Evolutionary conservation across 768 basidiomycete species (phyloP), one percentile per base, ranked within the genome.

Genomic region (Lactifluus subvellereus): DNA sequence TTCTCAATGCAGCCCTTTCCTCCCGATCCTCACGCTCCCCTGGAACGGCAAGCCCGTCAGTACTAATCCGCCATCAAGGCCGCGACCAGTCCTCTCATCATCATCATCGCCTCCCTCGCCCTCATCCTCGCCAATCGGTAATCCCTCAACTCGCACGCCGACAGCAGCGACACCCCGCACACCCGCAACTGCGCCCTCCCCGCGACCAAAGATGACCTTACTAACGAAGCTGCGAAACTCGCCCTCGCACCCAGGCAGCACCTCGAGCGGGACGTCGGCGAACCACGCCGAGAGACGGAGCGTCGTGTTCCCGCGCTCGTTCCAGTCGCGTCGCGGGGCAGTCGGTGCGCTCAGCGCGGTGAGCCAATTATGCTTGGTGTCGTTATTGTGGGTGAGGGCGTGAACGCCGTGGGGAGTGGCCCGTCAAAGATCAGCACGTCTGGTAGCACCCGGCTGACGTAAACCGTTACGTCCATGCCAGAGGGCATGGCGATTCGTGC

Each of bases 391-490:
- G 32, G 9, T 4, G 53, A 14, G 8, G 33, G 4, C 4, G 33
- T 43, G 47, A 1, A 60, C 51, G 14, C 60, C 35, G 16, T 16
- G 27, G 43, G 37, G 10, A 45, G 20, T 3, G 40, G 48, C 27
- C 91, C 91, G 66, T 94, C 91, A 61, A 83, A 92, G 5, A 93
- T 80, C 6, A 92, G 72, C 33, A 88, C 85, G 70, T 94, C 91
- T 0, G 91, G 89, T 60, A 88, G 77, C 32, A 91, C 81, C 47
- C 77, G 80, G 7, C 75, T 80, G 20, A 91, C 85, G 48, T 84
- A 76, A 54, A 91, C 72, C n/a, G 75, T 77, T 32, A 91, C 75
- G 59, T 88, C 73, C 72, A 94, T 82, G 49, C 88, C 89, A n/a
- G 48, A 74, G 1, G 91, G 91, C 1, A 93, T 77, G 10, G 88